Percentiles rank a stretch among this genome's conserved stretches.
These are phyloP conservation scores for Phialophora macrospora DNA, from an alignment of 2,329 filamentous ascomycete genomes.

Conservation along the genomic window DNA sequence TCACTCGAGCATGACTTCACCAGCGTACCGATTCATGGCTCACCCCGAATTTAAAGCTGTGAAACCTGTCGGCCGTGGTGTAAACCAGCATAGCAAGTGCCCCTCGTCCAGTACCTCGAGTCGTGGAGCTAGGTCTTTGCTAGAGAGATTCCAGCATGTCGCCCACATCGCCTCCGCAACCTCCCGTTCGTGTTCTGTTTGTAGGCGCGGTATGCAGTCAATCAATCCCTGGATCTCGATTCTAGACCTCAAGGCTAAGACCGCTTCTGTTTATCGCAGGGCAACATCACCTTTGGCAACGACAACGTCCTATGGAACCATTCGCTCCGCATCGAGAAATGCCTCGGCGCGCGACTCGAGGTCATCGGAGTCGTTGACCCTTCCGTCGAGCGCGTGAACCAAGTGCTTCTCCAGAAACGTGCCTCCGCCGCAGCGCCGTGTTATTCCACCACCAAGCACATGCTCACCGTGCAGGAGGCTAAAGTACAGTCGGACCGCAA, in stretches of 20 bases:
- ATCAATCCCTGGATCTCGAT: not conserved
- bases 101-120: not conserved
- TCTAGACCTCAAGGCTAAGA: not conserved
- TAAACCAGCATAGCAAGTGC: not conserved
- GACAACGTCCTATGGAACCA: slow-evolving; percentile 22
- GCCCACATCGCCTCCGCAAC: not conserved
- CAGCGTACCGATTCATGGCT: not conserved
- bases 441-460: slow-evolving; percentile 10
- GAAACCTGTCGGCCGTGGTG: not conserved
- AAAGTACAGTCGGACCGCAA: not conserved
- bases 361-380: slow-evolving; percentile 15
- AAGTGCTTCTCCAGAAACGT: slow-evolving; percentile 3
- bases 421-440: slow-evolving; percentile 5
- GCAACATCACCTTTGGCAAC: slow-evolving; percentile 20
- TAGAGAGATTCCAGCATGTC: not conserved
- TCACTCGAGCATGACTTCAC: too few species aligned
- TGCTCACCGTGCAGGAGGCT: not conserved
- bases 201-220: not conserved
- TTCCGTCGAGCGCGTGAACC: slow-evolving; percentile 10
- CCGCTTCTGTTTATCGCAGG: not conserved
- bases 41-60: not conserved
- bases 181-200: not conserved
- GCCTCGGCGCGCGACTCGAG: not conserved
- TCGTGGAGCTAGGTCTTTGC: not conserved
- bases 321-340: slow-evolving; percentile 18